Evolutionary conservation across 2,329 filamentous ascomycete species (phyloP), one percentile per base, ranked within the genome.

Genomic region (Metarhizium sp.): DNA sequence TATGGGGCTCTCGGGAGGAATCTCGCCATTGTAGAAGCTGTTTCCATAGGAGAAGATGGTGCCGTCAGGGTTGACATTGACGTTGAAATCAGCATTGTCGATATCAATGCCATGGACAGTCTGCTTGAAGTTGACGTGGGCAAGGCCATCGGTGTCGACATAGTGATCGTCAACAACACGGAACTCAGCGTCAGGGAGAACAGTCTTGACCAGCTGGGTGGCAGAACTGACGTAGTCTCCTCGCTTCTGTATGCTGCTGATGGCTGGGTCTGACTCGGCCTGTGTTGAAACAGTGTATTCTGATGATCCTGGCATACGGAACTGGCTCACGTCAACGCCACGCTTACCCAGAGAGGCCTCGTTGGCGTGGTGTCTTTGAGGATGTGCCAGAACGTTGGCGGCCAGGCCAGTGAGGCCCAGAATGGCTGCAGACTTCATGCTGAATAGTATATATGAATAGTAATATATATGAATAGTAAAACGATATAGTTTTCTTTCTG

Each of bases 71-170:
- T 78, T 69, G 60, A 82, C 78, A 59, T 84, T 84, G 50, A 84
- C 78, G 52, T 82, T 82, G 61, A 82, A 81, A 62, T 81, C 78
- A 1, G 77, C 78, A 60, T 84, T 84, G 60, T 83, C 81, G 57
- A 85, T 76, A 58, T 84, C 81, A 29, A 84, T 64, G 1, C 76
- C 80, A 54, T 82, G 77, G 6, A 72, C 69, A 0, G 79, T 83
- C 67, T 84, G 81, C 67, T 78, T 80, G 63, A 84, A 81, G 64
- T 81, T 75, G 59, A 82, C 78, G 61, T 84, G 81, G 0, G 72
- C 73, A 57, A 84, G 71, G 8, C 80, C 79, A 54, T 81, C 81
- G 49, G 61, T 66, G n/a, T 80, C 74, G 11, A 78, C 69, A 51
- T 83, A 84, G 60, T 77, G 72, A 61, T 82, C 79, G 0, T 73